phyloP scores from a whole-genome alignment of 495 filamentous ascomycete genomes.

The Tuber calosporum region DNA sequence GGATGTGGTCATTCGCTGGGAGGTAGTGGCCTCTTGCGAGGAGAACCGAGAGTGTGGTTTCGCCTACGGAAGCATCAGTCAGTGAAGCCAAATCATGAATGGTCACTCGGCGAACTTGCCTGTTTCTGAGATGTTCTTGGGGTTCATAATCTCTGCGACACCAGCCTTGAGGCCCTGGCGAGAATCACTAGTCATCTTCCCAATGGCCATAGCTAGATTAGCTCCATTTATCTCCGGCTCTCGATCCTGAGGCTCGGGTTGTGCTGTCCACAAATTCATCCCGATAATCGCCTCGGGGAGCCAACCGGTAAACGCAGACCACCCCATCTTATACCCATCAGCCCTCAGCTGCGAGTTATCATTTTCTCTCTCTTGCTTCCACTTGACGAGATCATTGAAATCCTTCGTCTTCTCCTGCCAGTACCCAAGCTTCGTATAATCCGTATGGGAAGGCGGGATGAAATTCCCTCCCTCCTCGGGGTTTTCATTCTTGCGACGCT shows the following conservation, averaged over 20 bases:
- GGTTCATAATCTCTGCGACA: conserved; percentile 22
- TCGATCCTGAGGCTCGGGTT: conserved; percentile 16
- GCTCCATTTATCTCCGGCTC: conserved; percentile 13
- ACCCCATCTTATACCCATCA: conserved; percentile 16
- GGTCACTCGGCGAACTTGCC: conserved; percentile 5
- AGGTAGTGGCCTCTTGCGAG: conserved; percentile 31
- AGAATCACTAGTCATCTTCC: conserved; percentile 19
- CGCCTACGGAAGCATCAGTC: conserved; percentile 10
- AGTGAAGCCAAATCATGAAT: conserved; percentile 1
- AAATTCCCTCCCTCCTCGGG: conserved; percentile 14
- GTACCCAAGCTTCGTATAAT: conserved; percentile 17
- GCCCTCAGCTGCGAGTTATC: conserved; percentile 14
- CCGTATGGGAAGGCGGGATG: conserved; percentile 18
- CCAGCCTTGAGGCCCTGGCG: conserved; percentile 20
- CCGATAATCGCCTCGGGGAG: conserved; percentile 19
- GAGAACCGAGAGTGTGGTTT: conserved; percentile 29
- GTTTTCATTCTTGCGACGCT: conserved; percentile 17
- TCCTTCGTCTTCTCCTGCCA: conserved; percentile 26
- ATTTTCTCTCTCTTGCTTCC: conserved; percentile 18
- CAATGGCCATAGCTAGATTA: conserved; percentile 23
- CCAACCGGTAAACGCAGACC: conserved; percentile 31
- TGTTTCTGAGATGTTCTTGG: background rate
- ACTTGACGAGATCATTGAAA: conserved; percentile 18
- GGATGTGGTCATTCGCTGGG: conserved; percentile 21
- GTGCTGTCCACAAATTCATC: conserved; percentile 21